These are phyloP conservation scores for Trypanosoma conorhini DNA, from an alignment of 208 protist species.

Conservation along the genomic window DNA sequence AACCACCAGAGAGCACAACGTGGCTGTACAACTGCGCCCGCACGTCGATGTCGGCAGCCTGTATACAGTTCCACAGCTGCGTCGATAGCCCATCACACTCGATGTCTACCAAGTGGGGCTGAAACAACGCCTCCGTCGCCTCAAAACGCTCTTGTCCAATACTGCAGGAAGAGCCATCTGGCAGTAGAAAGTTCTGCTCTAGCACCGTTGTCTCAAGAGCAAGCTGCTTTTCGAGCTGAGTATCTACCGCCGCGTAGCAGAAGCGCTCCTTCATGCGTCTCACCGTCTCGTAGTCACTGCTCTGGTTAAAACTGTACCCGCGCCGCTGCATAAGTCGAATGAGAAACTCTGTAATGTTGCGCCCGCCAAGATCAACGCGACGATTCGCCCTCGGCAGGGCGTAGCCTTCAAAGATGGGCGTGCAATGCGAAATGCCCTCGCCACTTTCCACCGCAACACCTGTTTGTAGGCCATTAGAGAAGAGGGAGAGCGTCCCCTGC, in stretches of 20 bases:
- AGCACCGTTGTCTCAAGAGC: slow-evolving; percentile 72
- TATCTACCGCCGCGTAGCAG: slow-evolving; percentile 88
- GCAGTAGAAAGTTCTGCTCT: slow-evolving; percentile 63
- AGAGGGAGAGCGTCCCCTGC: slow-evolving; percentile 95
- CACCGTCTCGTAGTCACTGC: slow-evolving; percentile 96
- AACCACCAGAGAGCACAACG: slow-evolving; percentile 98
- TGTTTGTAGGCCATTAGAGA: slow-evolving; percentile 95
- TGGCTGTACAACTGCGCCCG: slow-evolving; percentile 93
- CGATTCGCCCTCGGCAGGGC: slow-evolving; percentile 60
- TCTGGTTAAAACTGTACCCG: slow-evolving; percentile 93
- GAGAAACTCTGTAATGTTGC: slow-evolving; percentile 96
- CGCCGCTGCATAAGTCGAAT: slow-evolving; percentile 88
- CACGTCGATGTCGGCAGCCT: slow-evolving; percentile 68
- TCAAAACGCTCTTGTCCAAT: slow-evolving; percentile 92
- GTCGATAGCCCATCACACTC: slow-evolving; percentile 90
- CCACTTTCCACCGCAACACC: slow-evolving; percentile 98
- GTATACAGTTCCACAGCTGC: slow-evolving; percentile 95
- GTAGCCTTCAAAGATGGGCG: slow-evolving; percentile 97
- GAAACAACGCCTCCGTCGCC: slow-evolving; percentile 97
- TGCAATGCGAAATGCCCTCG: slow-evolving; percentile 98
- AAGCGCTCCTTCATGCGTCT: slow-evolving; percentile 96
- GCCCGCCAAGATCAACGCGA: slow-evolving; percentile 96
- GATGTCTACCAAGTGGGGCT: slow-evolving; percentile 93
- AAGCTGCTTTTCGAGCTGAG: slow-evolving; percentile 91
- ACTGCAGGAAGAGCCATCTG: slow-evolving; percentile 93